phyloP scores from a whole-genome alignment of 768 basidiomycete species.

The Suillus luteus region DNA sequence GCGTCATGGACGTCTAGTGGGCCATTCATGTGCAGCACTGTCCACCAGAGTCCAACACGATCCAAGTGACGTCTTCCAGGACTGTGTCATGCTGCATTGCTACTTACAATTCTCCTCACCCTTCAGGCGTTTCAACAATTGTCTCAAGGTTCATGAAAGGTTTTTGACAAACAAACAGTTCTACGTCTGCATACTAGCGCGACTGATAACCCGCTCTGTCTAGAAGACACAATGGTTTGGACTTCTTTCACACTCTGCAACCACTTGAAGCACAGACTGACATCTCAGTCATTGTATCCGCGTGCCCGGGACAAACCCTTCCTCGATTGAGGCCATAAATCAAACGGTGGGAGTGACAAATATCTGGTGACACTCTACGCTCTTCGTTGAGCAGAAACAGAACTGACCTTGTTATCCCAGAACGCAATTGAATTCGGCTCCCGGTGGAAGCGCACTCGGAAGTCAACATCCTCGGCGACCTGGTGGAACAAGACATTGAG shows the following conservation, averaged over 20 bases:
- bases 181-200: not conserved
- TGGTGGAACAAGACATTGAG: conserved; percentile 70
- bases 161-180: not conserved
- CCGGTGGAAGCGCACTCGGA: conserved; percentile 80
- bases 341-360: conserved; percentile 66
- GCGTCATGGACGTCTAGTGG: no score
- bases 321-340: conserved; percentile 24
- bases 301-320: conserved; percentile 40
- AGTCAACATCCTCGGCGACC: conserved; percentile 69
- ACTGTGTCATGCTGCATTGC: no score
- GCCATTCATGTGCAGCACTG: no score
- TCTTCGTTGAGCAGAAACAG: not conserved
- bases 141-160: not conserved
- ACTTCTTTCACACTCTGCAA: not conserved
- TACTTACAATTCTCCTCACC: no score
- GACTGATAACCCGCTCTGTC: not conserved
- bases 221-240: not conserved
- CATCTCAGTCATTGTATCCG: conserved; percentile 61
- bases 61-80: no score
- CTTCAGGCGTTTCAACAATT: not conserved
- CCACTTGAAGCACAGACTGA: not conserved
- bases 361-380: conserved; percentile 1
- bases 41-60: no score
- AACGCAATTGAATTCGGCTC: conserved; percentile 75
- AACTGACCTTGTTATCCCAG: conserved; percentile 80